These are phyloP conservation scores for Talaromyces nanjingensis DNA, from an alignment of 495 filamentous ascomycete species.

Conservation along the genomic window DNA sequence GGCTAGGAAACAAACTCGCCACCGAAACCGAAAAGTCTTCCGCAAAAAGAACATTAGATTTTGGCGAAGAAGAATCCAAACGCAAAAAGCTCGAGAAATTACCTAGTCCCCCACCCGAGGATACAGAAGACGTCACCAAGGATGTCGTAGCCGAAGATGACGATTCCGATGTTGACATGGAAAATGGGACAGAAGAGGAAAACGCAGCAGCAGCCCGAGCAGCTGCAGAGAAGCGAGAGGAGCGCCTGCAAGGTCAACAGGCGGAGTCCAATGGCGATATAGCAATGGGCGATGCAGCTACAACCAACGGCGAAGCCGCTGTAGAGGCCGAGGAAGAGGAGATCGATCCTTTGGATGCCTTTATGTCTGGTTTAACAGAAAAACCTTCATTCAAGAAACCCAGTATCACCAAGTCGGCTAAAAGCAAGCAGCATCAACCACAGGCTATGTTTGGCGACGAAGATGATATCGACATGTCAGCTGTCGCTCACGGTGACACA, in stretches of 20 bases:
- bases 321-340: slow-evolving; percentile 57
- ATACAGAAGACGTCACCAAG: slow-evolving; percentile 51
- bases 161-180: slow-evolving; percentile 57
- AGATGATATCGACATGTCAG: slow-evolving; percentile 68
- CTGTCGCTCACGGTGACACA: slow-evolving; percentile 61
- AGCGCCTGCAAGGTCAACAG: slow-evolving; percentile 53
- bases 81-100: slow-evolving; percentile 83
- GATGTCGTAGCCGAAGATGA: slow-evolving; percentile 50
- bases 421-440: slow-evolving; percentile 51
- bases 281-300: slow-evolving; percentile 38
- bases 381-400: slow-evolving; percentile 35
- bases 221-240: slow-evolving; percentile 69
- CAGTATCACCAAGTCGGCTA: slow-evolving; percentile 35
- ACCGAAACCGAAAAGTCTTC: slow-evolving; percentile 59
- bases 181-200: slow-evolving; percentile 79
- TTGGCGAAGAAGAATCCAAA: slow-evolving; percentile 81
- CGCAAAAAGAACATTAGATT: slow-evolving; percentile 67
- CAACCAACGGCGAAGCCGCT: slow-evolving; percentile 26
- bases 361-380: slow-evolving; percentile 77
- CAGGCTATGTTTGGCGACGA: slow-evolving; percentile 83
- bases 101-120: slow-evolving; percentile 64
- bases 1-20: slow-evolving; percentile 58
- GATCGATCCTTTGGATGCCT: slow-evolving; percentile 88
- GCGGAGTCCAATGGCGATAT: slow-evolving; percentile 25
- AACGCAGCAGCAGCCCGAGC: slow-evolving; percentile 75